A percentile compares a stretch with the other conserved stretches of the same genome.
These are phyloP conservation scores for Striga asiatica DNA, from an alignment of 257 asterid genomes.

Conservation along the genomic window DNA sequence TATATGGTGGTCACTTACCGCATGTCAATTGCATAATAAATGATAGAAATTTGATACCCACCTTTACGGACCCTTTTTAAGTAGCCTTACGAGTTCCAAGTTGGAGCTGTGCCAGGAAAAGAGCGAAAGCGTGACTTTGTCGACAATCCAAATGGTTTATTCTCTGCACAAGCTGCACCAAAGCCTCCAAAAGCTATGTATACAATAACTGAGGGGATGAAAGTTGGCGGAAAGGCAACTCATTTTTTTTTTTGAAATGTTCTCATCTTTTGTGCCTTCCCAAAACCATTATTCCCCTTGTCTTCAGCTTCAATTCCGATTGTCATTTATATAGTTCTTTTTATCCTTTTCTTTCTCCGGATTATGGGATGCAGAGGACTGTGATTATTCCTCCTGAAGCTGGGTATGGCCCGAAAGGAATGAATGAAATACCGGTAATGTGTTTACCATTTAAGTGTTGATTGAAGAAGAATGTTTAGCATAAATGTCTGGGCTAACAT, in stretches of 20 bases:
- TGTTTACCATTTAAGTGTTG: too few relatives aligned
- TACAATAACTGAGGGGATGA: conserved; percentile 81
- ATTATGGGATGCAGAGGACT: conserved; percentile 48
- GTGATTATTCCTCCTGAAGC: conserved; percentile 85
- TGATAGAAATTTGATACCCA: conserved; percentile 19
- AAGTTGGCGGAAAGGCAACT: conserved; percentile 91
- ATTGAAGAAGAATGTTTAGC: too few relatives aligned
- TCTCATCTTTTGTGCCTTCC: background rate
- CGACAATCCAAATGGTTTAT: conserved; percentile 82
- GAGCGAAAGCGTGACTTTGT: conserved; percentile 93
- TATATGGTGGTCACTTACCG: background rate
- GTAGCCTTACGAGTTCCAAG: conserved; percentile 95
- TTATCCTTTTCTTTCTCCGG: background rate
- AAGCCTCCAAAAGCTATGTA: conserved; percentile 95
- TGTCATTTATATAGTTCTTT: conserved; percentile 3
- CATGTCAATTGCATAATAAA: background rate
- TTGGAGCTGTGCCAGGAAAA: conserved; percentile 83
- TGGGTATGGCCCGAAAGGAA: conserved; percentile 78
- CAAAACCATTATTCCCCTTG: background rate
- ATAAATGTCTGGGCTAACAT: too few relatives aligned
- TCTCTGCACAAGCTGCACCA: conserved; percentile 96
- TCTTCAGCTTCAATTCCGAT: background rate
- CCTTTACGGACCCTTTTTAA: conserved; percentile 18
- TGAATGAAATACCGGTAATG: conserved; percentile 90
- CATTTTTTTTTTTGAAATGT: background rate